phyloP scores from a whole-genome alignment of 495 filamentous ascomycete genomes.

The Melanomma pulvis-pyrius region DNA sequence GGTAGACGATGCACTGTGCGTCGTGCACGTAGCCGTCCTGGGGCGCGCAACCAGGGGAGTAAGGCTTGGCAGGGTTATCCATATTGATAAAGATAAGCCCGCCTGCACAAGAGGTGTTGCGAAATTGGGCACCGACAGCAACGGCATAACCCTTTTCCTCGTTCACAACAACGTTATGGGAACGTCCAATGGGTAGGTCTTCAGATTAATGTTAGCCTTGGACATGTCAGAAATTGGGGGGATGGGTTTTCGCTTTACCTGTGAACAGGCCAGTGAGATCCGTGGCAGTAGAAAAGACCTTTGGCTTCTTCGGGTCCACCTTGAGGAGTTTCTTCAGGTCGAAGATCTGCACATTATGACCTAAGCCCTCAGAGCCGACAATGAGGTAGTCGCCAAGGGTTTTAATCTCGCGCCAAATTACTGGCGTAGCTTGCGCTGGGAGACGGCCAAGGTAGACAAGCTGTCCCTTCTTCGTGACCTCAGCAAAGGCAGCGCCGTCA shows the following conservation, averaged over 20 bases:
- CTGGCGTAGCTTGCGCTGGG: conserved; percentile 1
- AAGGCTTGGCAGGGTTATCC: conserved; percentile 48
- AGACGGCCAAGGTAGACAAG: conserved; percentile 57
- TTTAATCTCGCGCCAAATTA: conserved; percentile 37
- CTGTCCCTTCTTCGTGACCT: conserved; percentile 51
- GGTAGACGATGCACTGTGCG: conserved; percentile 62
- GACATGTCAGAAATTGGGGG: too few relatives aligned
- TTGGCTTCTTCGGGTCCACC: conserved; percentile 35
- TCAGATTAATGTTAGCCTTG: background rate
- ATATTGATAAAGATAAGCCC: conserved; percentile 60
- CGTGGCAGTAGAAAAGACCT: conserved; percentile 40
- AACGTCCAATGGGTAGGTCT: conserved; percentile 49
- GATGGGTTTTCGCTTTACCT: conserved; percentile 24
- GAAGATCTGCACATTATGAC: conserved; percentile 41
- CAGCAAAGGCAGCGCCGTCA: conserved; percentile 60
- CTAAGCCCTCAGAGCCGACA: conserved; percentile 27
- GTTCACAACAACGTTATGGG: conserved; percentile 46
- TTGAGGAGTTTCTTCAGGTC: conserved; percentile 41
- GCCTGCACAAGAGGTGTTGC: conserved; percentile 51
- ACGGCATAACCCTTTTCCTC: conserved; percentile 55
- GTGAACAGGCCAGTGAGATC: conserved; percentile 43
- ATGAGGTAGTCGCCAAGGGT: conserved; percentile 13
- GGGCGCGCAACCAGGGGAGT: conserved; percentile 54
- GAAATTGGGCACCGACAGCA: conserved; percentile 53
- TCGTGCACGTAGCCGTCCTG: conserved; percentile 64